phyloP scores from a whole-genome alignment of 2,329 filamentous ascomycete genomes.

The Sporothrix curviconia region DNA sequence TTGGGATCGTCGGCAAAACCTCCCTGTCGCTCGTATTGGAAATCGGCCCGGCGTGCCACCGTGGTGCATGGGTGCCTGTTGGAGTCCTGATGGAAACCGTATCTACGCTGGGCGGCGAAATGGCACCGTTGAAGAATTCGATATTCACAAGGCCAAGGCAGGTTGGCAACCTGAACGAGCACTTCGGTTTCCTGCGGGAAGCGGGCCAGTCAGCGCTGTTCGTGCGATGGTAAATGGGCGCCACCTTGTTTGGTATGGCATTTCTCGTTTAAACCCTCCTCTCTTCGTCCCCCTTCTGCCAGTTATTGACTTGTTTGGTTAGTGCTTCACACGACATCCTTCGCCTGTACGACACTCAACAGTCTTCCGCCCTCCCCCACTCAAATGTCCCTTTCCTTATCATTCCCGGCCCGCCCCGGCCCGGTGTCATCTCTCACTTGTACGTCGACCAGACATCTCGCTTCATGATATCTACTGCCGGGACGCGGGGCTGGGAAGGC shows the following conservation, averaged over 20 bases:
- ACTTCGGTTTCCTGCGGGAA: constrained; percentile 83
- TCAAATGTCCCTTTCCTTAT: constrained; percentile 92
- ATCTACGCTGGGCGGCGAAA: constrained; percentile 91
- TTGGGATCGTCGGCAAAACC: constrained; percentile 76
- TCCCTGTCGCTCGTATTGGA: constrained; percentile 71
- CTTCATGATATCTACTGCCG: constrained; percentile 87
- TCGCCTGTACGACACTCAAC: constrained; percentile 79
- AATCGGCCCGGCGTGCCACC: constrained; percentile 73
- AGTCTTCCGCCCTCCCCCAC: constrained; percentile 58
- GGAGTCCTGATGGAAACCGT: constrained; percentile 91
- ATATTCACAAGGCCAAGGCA: constrained; percentile 64
- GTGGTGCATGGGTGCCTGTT: constrained; percentile 97
- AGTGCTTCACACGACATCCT: constrained; percentile 91
- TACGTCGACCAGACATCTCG: constrained; percentile 82
- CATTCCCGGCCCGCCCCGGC: constrained; percentile 74
- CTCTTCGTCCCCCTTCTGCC: background rate
- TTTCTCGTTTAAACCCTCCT: constrained; percentile 5
- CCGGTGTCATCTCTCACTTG: constrained; percentile 79
- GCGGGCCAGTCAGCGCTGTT: constrained; percentile 82
- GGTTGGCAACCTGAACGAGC: constrained; percentile 68
- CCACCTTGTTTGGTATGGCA: constrained; percentile 66
- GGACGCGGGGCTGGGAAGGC: constrained; percentile 93
- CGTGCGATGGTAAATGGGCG: constrained; percentile 86
- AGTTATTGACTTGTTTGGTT: background rate
- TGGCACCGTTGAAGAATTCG: constrained; percentile 90